phyloP scores from a whole-genome alignment of 495 filamentous ascomycete species.

The Lepidopterella palustris region DNA sequence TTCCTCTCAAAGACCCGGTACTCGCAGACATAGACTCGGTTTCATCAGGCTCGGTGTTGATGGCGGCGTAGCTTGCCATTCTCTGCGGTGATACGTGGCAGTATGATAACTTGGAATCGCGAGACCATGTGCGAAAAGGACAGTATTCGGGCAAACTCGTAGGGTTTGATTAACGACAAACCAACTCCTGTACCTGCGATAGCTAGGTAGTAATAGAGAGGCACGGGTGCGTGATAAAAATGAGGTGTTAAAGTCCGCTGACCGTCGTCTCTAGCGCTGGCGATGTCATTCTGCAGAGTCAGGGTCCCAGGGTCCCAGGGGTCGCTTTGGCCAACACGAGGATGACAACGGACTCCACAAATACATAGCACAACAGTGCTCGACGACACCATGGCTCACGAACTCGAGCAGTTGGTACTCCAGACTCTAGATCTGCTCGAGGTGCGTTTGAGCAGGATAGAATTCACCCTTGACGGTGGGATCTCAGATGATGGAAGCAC shows the following conservation, averaged over 20 bases:
- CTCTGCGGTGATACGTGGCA: neutral
- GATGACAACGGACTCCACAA: too few species aligned
- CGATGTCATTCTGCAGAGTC: too few species aligned
- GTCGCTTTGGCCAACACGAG: too few species aligned
- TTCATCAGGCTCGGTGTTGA: constrained; percentile 32
- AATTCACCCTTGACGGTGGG: constrained; percentile 63
- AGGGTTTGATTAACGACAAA: too few species aligned
- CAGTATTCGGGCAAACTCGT: neutral
- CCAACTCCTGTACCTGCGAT: too few species aligned
- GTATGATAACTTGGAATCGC: constrained; percentile 35
- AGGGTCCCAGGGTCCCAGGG: too few species aligned
- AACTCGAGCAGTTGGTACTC: constrained; percentile 37
- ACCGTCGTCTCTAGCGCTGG: too few species aligned
- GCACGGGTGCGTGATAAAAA: too few species aligned
- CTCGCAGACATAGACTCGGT: constrained; percentile 36
- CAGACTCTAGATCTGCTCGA: constrained; percentile 72
- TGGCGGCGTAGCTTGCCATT: constrained; percentile 39
- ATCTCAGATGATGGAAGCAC: constrained; percentile 27
- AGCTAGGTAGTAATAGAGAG: too few species aligned
- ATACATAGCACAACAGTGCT: too few species aligned
- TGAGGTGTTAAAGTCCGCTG: too few species aligned
- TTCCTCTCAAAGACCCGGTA: constrained; percentile 34
- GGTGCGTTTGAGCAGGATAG: constrained; percentile 63
- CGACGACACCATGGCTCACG: too few species aligned
- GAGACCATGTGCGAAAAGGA: constrained; percentile 17